Conservation (phyloP, 257 asterid species). For the Henckelia pumila region DNA sequence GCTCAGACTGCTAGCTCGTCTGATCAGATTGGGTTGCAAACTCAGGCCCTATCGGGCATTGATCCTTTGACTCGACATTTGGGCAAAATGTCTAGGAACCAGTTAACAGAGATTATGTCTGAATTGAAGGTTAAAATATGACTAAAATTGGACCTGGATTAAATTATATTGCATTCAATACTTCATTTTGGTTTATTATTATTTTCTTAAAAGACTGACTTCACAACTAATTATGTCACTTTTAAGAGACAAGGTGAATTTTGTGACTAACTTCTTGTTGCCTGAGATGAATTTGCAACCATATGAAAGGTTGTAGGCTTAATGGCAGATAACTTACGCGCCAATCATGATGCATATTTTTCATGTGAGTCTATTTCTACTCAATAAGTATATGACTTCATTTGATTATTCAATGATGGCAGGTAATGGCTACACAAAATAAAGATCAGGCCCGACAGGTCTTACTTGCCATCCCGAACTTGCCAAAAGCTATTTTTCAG, state of each 20-base stretch:
- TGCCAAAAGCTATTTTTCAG: conserved; percentile 89
- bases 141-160: conserved; percentile 17
- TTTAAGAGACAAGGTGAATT: background rate
- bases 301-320: background rate
- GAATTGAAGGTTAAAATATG: conserved; percentile 66
- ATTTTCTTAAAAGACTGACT: background rate
- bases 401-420: conserved; percentile 29
- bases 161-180: background rate
- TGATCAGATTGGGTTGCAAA: conserved; percentile 45
- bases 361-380: conserved; percentile 6
- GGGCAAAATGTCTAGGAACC: conserved; percentile 81
- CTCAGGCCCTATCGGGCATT: conserved; percentile 45
- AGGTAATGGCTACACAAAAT: conserved; percentile 78
- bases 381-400: conserved; percentile 20
- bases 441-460: conserved; percentile 77
- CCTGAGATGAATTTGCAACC: background rate
- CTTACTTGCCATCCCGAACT: conserved; percentile 61
- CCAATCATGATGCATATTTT: background rate
- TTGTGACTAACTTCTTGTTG: background rate
- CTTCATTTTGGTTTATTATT: background rate
- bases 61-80: conserved; percentile 80
- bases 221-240: background rate
- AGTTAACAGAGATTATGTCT: conserved; percentile 64
- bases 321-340: background rate
- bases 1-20: conserved; percentile 48